phyloP scores from a whole-genome alignment of 2,329 filamentous ascomycete genomes.

The Grosmannia penicillata region DNA sequence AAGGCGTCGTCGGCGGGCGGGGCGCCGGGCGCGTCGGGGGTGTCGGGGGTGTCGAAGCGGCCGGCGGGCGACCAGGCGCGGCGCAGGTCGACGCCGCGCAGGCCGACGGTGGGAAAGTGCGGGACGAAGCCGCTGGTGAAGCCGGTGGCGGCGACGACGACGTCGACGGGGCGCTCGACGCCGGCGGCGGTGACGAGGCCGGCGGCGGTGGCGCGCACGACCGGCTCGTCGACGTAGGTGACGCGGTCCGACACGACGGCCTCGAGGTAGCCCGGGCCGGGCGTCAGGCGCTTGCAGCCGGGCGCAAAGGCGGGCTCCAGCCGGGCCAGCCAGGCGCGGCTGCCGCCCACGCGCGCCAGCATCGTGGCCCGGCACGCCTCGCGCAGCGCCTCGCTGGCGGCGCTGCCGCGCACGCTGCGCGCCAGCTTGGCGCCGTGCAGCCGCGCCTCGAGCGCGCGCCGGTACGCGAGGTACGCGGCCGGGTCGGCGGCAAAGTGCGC shows the following conservation, averaged over 20 bases:
- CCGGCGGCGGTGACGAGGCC: conserved; percentile 15
- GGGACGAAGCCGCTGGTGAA: conserved; percentile 13
- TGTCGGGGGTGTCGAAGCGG: no score
- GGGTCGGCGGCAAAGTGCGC: neutral
- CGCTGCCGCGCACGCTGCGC: no score
- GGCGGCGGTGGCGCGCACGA: conserved; percentile 6
- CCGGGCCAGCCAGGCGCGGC: conserved; percentile 13
- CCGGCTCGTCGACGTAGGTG: conserved; percentile 13
- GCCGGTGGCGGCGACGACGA: conserved; percentile 17
- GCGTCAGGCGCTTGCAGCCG: conserved; percentile 14
- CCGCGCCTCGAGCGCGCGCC: conserved; percentile 6
- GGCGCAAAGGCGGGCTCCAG: conserved; percentile 11
- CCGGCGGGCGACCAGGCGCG: conserved; percentile 10
- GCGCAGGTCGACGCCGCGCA: conserved; percentile 5
- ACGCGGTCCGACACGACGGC: conserved; percentile 15
- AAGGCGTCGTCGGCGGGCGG: no score
- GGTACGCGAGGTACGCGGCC: conserved; percentile 1
- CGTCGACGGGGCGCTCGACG: conserved; percentile 15
- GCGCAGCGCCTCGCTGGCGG: no score
- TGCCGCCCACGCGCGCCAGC: no score
- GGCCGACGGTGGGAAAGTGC: conserved; percentile 6
- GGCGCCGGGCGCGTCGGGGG: no score
- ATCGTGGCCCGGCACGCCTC: no score
- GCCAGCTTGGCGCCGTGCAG: conserved; percentile 13
- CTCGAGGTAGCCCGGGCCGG: conserved; percentile 14